Evolutionary conservation across 805 yeast genomes (phyloP).

Genomic region (Vanderwaltozyma yarrowii): DNA sequence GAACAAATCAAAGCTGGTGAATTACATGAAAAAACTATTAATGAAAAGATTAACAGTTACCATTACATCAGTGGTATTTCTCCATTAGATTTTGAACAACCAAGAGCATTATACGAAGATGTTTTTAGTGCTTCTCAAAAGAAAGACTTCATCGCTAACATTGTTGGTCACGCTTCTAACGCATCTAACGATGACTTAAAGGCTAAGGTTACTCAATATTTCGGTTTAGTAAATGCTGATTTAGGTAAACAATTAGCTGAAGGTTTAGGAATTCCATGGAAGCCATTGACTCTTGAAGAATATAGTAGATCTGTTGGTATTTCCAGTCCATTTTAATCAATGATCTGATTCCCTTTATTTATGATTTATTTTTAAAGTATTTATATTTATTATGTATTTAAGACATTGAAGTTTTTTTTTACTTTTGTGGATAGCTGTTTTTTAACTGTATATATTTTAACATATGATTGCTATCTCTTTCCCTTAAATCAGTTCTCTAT

Average conservation of each 20-base stretch:
- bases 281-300: conserved; percentile 27
- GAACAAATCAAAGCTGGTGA: conserved; percentile 23
- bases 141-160: conserved; percentile 29
- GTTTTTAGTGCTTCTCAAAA: conserved; percentile 29
- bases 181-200: conserved; percentile 26
- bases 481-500: too few relatives aligned
- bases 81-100: conserved; percentile 39
- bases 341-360: too few relatives aligned
- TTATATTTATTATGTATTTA: too few relatives aligned
- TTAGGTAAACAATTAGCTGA: conserved; percentile 34
- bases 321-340: conserved; percentile 3
- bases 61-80: conserved; percentile 33
- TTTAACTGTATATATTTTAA: too few relatives aligned
- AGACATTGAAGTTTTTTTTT: too few relatives aligned
- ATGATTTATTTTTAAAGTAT: too few relatives aligned
- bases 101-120: conserved; percentile 34
- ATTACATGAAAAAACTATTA: conserved; percentile 31
- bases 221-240: conserved; percentile 34
- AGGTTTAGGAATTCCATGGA: conserved; percentile 32
- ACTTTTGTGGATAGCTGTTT: too few relatives aligned
- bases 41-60: conserved; percentile 29
- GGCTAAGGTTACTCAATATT: conserved; percentile 32
- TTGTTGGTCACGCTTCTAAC: conserved; percentile 32
- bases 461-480: too few relatives aligned
- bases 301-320: conserved; percentile 26